Evolutionary conservation across 495 filamentous ascomycete genomes (phyloP), one percentile per base, ranked within the genome.

Genomic region (Tuber melanosporum): DNA sequence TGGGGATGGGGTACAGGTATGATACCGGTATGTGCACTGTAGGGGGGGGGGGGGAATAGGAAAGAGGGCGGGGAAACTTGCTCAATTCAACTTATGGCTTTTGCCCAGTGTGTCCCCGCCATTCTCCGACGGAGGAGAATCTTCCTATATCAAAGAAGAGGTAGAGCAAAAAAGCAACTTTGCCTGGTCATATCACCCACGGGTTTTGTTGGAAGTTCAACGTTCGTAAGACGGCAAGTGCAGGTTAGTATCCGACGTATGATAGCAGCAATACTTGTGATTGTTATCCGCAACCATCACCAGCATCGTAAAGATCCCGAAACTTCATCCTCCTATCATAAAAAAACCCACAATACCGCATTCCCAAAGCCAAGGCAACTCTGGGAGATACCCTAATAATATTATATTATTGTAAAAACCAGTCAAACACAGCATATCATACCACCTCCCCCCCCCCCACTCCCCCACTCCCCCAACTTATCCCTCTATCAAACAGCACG

Each of bases 51-150:
- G 49, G 79, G 19, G 78, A 6, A 22, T 57, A 32, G 22, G 1
- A 46, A 4, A 9, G 6, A 20, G n/a, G 76, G 78, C 77, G 71
- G 57, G 79, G 49, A 80, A 80, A 80, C 78, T 80, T 80, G 78
- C 78, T 80, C 78, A 80, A 47, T 47, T 66, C 74, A 52, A 73
- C 62, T 71, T 46, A 69, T 71, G 72, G 47, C 57, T 66, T 41
- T 47, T 70, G 22, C 66, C 39, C 36, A 39, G 46, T 57, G 17
- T 72, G 44, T 49, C 6, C 73, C 75, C 76, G 77, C 45, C 71
- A 57, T 44, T 70, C 41, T 14, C 49, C 44, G 9, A 41, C 36
- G 57, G 73, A 39, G 44, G 43, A 20, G 43, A 43, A 44, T 43
- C 32, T 36, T 36, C 15, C 45, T 47, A 15, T 45, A 45, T 20